Conservation (phyloP, 148 eudicot genomes). For the Nepenthes mirabilis region DNA sequence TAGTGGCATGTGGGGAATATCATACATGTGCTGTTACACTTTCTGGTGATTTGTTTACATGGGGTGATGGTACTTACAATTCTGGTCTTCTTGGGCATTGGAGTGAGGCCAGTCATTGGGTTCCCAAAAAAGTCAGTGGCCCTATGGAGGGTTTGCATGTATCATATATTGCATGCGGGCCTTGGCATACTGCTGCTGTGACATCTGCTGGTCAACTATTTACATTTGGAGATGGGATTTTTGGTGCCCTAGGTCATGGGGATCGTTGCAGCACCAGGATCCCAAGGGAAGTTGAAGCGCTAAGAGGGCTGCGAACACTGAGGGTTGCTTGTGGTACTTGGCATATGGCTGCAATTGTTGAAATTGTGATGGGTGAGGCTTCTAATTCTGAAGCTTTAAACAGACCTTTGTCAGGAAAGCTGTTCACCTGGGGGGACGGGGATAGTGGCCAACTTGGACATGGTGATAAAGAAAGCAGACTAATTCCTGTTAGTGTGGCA, state of each 20-base stretch:
- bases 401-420: slow-evolving; percentile 32
- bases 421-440: slow-evolving; percentile 94
- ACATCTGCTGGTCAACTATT: slow-evolving; percentile 61
- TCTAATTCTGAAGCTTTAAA: slow-evolving; percentile 16
- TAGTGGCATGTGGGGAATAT: slow-evolving; percentile 72
- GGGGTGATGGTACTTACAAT: slow-evolving; percentile 73
- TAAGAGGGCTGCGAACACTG: slow-evolving; percentile 43
- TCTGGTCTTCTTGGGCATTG: slow-evolving; percentile 77
- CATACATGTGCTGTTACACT: slow-evolving; percentile 79
- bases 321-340: slow-evolving; percentile 81
- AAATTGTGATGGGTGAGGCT: slow-evolving; percentile 18
- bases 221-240: slow-evolving; percentile 95
- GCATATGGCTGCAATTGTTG: slow-evolving; percentile 92
- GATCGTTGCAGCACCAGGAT: slow-evolving; percentile 33
- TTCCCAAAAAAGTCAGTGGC: slow-evolving; percentile 66
- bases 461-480: slow-evolving; percentile 48
- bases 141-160: slow-evolving; percentile 57
- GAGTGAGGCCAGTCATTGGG: slow-evolving; percentile 52
- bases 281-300: slow-evolving; percentile 68
- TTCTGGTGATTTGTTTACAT: slow-evolving; percentile 75
- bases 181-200: slow-evolving; percentile 85
- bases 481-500: slow-evolving; percentile 44
- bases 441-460: slow-evolving; percentile 85
- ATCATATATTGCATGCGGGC: slow-evolving; percentile 66
- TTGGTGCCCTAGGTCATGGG: slow-evolving; percentile 89